These are phyloP conservation scores for Tuber umbilicatum DNA, from an alignment of 495 filamentous ascomycete species.

Conservation along the genomic window DNA sequence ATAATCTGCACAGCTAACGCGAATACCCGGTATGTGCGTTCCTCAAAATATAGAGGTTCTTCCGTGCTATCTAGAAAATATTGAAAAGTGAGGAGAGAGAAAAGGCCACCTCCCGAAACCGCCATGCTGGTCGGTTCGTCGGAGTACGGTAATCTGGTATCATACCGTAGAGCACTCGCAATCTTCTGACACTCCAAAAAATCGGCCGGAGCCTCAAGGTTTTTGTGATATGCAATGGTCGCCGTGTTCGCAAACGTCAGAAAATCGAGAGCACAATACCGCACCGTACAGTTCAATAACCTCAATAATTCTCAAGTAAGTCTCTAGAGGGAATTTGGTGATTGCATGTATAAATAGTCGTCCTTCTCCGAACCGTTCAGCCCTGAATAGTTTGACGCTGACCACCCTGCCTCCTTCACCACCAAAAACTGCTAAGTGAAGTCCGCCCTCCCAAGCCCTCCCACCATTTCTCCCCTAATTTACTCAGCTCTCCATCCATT, in stretches of 20 bases:
- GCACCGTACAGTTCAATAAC: background rate
- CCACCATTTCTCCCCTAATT: slow-evolving; percentile 9
- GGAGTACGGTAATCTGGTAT: no score
- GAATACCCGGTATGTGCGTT: background rate
- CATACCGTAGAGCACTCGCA: no score
- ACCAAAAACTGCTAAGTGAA: slow-evolving; percentile 21
- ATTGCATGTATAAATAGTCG: slow-evolving; percentile 31
- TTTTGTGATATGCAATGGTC: no score
- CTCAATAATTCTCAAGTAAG: background rate
- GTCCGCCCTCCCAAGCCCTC: slow-evolving; percentile 10
- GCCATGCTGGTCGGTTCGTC: background rate
- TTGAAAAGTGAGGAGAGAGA: background rate
- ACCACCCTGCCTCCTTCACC: slow-evolving; percentile 28
- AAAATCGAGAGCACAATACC: no score
- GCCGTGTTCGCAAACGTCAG: no score
- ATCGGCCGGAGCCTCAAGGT: no score
- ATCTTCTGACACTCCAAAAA: no score
- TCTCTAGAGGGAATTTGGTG: background rate
- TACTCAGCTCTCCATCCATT: slow-evolving; percentile 7
- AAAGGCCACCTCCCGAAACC: background rate
- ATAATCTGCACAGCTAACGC: background rate
- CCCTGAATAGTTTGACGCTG: slow-evolving; percentile 8
- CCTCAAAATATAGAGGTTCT: background rate
- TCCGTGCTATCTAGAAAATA: background rate
- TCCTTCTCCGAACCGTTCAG: slow-evolving; percentile 6